Evolutionary conservation across 1,284 basidiomycete species (phyloP), one percentile per base, ranked within the genome.

Genomic region (Cryptococcus sp.): DNA sequence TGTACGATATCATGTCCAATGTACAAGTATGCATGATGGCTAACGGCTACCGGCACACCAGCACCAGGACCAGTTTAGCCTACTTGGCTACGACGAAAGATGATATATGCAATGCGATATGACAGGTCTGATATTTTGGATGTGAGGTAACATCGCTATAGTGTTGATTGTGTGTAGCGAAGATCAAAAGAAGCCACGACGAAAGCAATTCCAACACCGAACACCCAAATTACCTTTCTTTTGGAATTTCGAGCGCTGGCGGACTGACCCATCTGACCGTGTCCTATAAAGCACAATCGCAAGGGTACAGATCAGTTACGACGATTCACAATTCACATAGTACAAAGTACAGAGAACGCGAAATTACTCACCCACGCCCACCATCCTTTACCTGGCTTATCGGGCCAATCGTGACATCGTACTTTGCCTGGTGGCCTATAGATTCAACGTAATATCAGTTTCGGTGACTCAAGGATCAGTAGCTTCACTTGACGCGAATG

Each of bases 401-500:
- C 70, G 10, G 73, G 73, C 73, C 73, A 75, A 54, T 73, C 71
- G 55, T 73, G 72, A 47, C 73, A 75, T 50, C 65, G 54, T n/a
- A 70, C 55, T 48, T 65, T 63, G 20, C 46, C 25, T 19, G 66
- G 66, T 25, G 68, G 67, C n/a, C 67, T 68, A 45, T 22, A 16
- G 22, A 3, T 13, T 20, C 19, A 5, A 46, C 5, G 20, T 3
- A 5, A 5, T 17, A 27, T 43, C 43, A 23, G 42, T 43, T 43
- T 23, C 7, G 45, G 16, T 40, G 7, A 5, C n/a, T 52, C 23
- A 17, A 10, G 19, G 30, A 35, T 25, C 25, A 3, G 25, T 25
- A 25, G 3, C 25, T 3, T 25, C 25, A 25, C 25, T 25, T 25
- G 25, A 25, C 25, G 25, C 3, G 3, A 25, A 6, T 6, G 25